Conservation (phyloP, 2,329 filamentous ascomycete genomes). For the Cercospora berteroae region DNA sequence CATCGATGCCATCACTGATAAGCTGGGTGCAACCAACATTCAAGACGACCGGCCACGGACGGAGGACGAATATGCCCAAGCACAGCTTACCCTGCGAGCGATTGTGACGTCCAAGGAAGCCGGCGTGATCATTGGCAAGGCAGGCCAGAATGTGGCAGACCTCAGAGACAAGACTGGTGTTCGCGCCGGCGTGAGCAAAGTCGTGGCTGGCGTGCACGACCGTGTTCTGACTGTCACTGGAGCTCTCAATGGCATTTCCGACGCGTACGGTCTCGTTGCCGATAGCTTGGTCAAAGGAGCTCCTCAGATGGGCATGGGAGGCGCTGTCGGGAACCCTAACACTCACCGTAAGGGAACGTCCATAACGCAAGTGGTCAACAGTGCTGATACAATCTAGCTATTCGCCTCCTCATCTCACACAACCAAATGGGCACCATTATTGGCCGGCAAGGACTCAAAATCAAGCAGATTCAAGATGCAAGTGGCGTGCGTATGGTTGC, state of each 20-base stretch:
- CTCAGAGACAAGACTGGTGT: constrained; percentile 96
- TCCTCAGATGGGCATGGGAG: constrained; percentile 93
- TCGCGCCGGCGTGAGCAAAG: constrained; percentile 97
- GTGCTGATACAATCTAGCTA: constrained; percentile 57
- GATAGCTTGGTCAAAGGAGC: constrained; percentile 89
- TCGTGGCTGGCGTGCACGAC: constrained; percentile 95
- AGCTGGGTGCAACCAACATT: constrained; percentile 43
- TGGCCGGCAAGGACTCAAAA: constrained; percentile 91
- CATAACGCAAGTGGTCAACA: constrained; percentile 23
- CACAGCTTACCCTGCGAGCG: constrained; percentile 89
- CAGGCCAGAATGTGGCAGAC: constrained; percentile 96
- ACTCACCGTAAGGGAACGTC: constrained; percentile 79
- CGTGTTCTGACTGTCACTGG: constrained; percentile 95
- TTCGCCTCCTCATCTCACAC: constrained; percentile 97
- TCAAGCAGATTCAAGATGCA: constrained; percentile 97
- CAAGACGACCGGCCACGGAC: constrained; percentile 76
- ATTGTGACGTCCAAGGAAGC: constrained; percentile 99
- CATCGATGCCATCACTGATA: constrained; percentile 41
- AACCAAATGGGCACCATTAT: constrained; percentile 99
- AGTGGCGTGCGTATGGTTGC: constrained; percentile 98
- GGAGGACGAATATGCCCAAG: constrained; percentile 92
- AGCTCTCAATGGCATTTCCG: constrained; percentile 79
- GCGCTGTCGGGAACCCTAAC: constrained; percentile 78
- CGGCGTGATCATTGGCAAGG: constrained; percentile 98
- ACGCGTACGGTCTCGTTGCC: constrained; percentile 90